These are phyloP conservation scores for Trichoderma virens DNA, from an alignment of 495 filamentous ascomycete species.

Conservation along the genomic window DNA sequence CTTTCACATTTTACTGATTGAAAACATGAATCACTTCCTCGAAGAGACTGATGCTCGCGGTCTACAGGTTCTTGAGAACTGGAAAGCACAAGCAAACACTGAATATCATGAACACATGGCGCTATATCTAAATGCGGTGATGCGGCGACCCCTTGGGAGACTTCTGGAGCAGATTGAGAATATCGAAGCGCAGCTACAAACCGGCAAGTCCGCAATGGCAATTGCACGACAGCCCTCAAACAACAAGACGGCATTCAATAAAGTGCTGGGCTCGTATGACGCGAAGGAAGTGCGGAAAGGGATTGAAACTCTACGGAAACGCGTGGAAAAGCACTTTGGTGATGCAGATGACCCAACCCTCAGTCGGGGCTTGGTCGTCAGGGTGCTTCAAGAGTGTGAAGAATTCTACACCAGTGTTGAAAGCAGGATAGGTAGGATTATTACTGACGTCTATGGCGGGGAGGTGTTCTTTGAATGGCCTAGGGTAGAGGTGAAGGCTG, in stretches of 20 bases:
- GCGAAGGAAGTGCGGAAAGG: constrained; percentile 75
- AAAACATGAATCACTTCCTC: constrained; percentile 97
- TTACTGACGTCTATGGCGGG: constrained; percentile 47
- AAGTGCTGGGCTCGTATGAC: constrained; percentile 71
- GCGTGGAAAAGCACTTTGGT: constrained; percentile 94
- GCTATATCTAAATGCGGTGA: constrained; percentile 78
- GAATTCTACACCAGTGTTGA: constrained; percentile 65
- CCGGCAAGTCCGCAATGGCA: constrained; percentile 33
- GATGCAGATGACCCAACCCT: constrained; percentile 67
- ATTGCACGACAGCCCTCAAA: constrained; percentile 70
- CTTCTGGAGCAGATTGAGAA: constrained; percentile 84
- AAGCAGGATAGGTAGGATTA: constrained; percentile 59
- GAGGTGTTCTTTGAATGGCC: constrained; percentile 50
- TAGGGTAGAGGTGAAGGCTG: constrained; percentile 41
- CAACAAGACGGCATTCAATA: constrained; percentile 73
- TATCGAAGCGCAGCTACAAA: constrained; percentile 59
- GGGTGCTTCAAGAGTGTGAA: constrained; percentile 78
- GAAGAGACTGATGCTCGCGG: constrained; percentile 77
- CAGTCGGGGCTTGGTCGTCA: constrained; percentile 60
- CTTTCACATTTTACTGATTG: constrained; percentile 92
- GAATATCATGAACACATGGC: constrained; percentile 86
- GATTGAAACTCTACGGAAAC: constrained; percentile 75
- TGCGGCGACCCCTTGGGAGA: constrained; percentile 81
- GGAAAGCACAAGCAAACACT: constrained; percentile 63
- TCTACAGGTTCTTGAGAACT: constrained; percentile 69